These are phyloP conservation scores for Fusarium heterosporum DNA, from an alignment of 2,329 filamentous ascomycete genomes.

Conservation along the genomic window DNA sequence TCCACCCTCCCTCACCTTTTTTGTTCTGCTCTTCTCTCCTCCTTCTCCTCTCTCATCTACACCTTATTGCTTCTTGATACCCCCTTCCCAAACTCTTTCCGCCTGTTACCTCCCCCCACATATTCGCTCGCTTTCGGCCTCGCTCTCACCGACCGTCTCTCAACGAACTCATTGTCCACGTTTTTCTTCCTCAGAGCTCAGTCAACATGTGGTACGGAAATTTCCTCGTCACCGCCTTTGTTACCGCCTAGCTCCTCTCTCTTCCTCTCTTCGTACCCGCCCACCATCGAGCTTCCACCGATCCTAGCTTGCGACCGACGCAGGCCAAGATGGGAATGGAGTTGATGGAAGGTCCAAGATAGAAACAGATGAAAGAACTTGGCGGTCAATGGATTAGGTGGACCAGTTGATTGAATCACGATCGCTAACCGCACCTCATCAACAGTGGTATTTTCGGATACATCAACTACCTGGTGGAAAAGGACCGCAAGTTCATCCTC, in stretches of 20 bases:
- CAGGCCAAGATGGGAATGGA: slow-evolving; percentile 23
- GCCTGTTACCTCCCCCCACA: slow-evolving; percentile 23
- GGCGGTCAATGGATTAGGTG: slow-evolving; percentile 10
- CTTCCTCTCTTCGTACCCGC: not conserved
- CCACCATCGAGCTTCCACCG: slow-evolving; percentile 27
- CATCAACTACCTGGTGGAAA: slow-evolving; percentile 99
- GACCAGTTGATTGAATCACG: slow-evolving; percentile 36
- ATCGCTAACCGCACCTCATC: slow-evolving; percentile 45
- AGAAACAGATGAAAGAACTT: slow-evolving; percentile 5
- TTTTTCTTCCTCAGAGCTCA: slow-evolving; percentile 34
- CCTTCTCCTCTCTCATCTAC: slow-evolving; percentile 41
- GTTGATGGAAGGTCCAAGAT: slow-evolving; percentile 21
- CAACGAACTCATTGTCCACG: slow-evolving; percentile 32
- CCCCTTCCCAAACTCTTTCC: slow-evolving; percentile 36
- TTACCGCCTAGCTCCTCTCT: slow-evolving; percentile 16
- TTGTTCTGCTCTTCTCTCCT: slow-evolving; percentile 42
- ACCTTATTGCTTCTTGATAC: slow-evolving; percentile 49
- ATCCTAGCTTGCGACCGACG: slow-evolving; percentile 34
- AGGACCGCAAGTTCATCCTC: slow-evolving; percentile 96
- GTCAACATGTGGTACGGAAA: slow-evolving; percentile 48
- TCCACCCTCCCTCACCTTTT: slow-evolving; percentile 35
- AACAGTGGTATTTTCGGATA: slow-evolving; percentile 94
- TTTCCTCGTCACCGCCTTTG: slow-evolving; percentile 35
- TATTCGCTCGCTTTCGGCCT: slow-evolving; percentile 39
- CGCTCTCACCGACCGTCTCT: slow-evolving; percentile 36